These are phyloP conservation scores for Sclerotinia nivalis DNA, from an alignment of 2,329 filamentous ascomycete species.

Conservation along the genomic window DNA sequence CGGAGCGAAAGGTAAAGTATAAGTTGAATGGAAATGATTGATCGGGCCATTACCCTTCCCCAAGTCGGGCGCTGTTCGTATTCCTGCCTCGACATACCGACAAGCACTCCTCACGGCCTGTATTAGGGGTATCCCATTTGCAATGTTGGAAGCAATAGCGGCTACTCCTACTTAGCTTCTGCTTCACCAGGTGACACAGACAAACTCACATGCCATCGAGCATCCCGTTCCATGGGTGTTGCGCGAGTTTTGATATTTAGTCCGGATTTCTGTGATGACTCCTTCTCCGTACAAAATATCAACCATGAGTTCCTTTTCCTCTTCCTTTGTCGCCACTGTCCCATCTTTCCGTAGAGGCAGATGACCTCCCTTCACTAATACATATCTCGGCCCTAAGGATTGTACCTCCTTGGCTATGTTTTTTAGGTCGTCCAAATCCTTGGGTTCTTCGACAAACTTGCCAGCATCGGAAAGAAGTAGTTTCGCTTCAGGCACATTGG, in stretches of 20 bases:
- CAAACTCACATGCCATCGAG: slow-evolving; percentile 77
- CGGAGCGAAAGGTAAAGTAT: slow-evolving; percentile 67
- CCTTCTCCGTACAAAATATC: slow-evolving; percentile 72
- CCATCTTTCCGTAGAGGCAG: slow-evolving; percentile 70
- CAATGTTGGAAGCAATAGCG: slow-evolving; percentile 73
- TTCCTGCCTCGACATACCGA: slow-evolving; percentile 70
- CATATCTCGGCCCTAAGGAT: slow-evolving; percentile 71
- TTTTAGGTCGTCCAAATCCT: slow-evolving; percentile 65
- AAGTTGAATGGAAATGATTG: slow-evolving; percentile 76
- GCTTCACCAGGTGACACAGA: neutral
- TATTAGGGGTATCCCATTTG: slow-evolving; percentile 57
- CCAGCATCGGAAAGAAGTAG: slow-evolving; percentile 61
- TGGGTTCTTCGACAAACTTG: slow-evolving; percentile 47
- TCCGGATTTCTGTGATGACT: slow-evolving; percentile 64
- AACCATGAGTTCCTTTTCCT: slow-evolving; percentile 66
- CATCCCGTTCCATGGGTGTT: slow-evolving; percentile 97
- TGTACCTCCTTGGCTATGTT: slow-evolving; percentile 66
- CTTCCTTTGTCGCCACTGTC: slow-evolving; percentile 56
- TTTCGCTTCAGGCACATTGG: slow-evolving; percentile 74
- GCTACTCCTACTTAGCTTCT: slow-evolving; percentile 44
- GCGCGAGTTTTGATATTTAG: slow-evolving; percentile 67
- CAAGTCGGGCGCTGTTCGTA: slow-evolving; percentile 47
- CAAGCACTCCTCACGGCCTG: slow-evolving; percentile 67
- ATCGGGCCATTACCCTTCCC: slow-evolving; percentile 71
- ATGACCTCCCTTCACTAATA: slow-evolving; percentile 90